Evolutionary conservation across 2,329 filamentous ascomycete species (phyloP).

Genomic region (Penicillium sp.): DNA sequence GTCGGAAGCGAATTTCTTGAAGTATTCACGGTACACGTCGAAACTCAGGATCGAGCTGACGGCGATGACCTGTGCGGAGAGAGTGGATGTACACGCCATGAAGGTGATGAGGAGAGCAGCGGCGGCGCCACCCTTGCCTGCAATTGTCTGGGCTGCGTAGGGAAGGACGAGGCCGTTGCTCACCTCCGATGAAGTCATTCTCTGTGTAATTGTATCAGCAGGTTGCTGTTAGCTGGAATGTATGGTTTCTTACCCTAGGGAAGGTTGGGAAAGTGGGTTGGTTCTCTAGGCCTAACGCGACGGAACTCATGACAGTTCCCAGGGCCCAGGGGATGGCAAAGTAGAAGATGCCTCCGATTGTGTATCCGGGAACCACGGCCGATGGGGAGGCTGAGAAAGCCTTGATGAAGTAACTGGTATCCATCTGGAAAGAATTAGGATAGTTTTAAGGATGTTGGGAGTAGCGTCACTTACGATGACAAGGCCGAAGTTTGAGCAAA

Average conservation of each 20-base stretch:
- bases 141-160: constrained; percentile 38
- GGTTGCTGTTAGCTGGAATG: not conserved
- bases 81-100: constrained; percentile 46
- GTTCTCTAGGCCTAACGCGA: constrained; percentile 48
- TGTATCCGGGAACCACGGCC: constrained; percentile 51
- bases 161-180: constrained; percentile 38
- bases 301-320: constrained; percentile 49
- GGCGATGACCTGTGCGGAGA: constrained; percentile 52
- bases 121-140: constrained; percentile 38
- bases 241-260: constrained; percentile 36
- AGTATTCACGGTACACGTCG: constrained; percentile 51
- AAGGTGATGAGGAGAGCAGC: constrained; percentile 39
- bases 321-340: constrained; percentile 54
- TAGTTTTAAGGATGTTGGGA: not conserved
- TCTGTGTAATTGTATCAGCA: constrained; percentile 11
- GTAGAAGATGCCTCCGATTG: constrained; percentile 51
- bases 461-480: constrained; percentile 41
- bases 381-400: constrained; percentile 48
- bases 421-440: constrained; percentile 37
- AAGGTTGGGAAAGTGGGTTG: constrained; percentile 52
- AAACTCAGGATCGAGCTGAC: constrained; percentile 53
- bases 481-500: constrained; percentile 49
- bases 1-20: constrained; percentile 47
- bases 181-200: constrained; percentile 39
- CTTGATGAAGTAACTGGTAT: constrained; percentile 53